phyloP scores from a whole-genome alignment of 2,329 filamentous ascomycete species.

The Penicillium brasilianum region DNA sequence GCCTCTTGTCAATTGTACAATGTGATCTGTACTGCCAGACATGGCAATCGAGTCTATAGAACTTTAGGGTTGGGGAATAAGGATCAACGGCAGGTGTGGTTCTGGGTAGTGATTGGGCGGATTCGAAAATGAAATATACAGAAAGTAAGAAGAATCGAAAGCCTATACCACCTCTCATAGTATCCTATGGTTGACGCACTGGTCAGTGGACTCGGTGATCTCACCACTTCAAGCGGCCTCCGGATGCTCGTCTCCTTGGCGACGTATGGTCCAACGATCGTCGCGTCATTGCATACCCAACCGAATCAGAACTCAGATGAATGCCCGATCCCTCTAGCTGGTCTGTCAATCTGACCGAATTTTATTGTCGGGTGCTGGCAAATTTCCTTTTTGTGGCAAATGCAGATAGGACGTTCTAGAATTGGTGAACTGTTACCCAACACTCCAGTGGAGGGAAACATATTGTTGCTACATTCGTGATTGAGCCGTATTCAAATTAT shows the following conservation, averaged over 20 bases:
- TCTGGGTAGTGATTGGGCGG: too few relatives aligned
- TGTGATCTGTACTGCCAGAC: neutral
- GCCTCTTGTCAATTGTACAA: neutral
- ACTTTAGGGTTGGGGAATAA: too few relatives aligned
- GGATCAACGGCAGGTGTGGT: too few relatives aligned
- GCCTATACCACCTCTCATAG: neutral
- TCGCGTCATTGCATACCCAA: constrained; percentile 33
- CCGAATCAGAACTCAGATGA: constrained; percentile 6
- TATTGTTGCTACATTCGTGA: too few relatives aligned
- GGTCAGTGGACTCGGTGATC: constrained; percentile 8
- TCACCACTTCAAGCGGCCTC: constrained; percentile 10
- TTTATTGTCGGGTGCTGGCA: neutral
- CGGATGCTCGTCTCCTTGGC: constrained; percentile 28
- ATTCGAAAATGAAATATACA: too few relatives aligned
- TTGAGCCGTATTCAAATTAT: too few relatives aligned
- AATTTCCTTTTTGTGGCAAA: neutral
- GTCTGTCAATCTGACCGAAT: neutral
- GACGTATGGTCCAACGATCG: constrained; percentile 21
- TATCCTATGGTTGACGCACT: neutral
- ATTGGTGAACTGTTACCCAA: neutral
- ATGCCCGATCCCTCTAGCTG: constrained; percentile 16
- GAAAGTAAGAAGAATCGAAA: neutral
- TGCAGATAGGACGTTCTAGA: neutral
- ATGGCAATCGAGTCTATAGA: too few relatives aligned
- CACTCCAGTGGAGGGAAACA: too few relatives aligned